Base-by-base conservation (phyloP, 108 stramenopile species). In the Cyclostephanos invisitatus region DNA sequence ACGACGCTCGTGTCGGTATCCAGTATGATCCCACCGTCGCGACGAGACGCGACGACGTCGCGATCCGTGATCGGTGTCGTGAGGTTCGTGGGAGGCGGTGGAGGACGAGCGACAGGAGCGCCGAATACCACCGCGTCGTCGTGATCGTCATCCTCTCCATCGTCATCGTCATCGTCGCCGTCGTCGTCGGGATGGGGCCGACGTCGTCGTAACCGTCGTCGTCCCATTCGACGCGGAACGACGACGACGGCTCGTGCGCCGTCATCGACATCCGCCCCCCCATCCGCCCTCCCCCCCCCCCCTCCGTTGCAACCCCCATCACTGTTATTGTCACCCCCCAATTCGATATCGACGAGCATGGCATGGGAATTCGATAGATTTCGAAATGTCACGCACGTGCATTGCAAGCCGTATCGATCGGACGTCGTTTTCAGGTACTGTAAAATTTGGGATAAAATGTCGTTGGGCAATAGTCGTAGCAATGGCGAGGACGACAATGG, bases 391-490 rank as follows among this genome's bases (percentile, higher is more conserved):
- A 57, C 77, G 58, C 84, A 89, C 15, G 89, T 87, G n/a, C 54
- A 66, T 62, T 91, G 90, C 28, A 93, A 62, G 42, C 83, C 71
- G 64, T 67, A 80, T 14, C 88, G 82, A 57, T 93, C 90, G 27
- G 85, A 81, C 5, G 60, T 65, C 10, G 85, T 63, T 12, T 73
- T 51, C 37, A 93, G 50, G 60, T 84, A 93, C 11, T 83, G 86
- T 18, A 93, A 77, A 58, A 84, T 84, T 40, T 46, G 55, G 25
- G 68, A 64, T 9, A 77, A 24, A 40, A 67, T 63, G 55, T 77
- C 60, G 35, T 40, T 37, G 7, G 76, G 69, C 29, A 76, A 36
- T 9, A 68, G 48, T 22, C 62, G 67, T 20, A 76, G 67, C 32
- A 77, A 55, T 14, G 40, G 29, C 21, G 68, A 77, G 1, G 68